Base-by-base conservation (phyloP, 2,329 filamentous ascomycete species). In the Colletotrichum cordylinicola region DNA sequence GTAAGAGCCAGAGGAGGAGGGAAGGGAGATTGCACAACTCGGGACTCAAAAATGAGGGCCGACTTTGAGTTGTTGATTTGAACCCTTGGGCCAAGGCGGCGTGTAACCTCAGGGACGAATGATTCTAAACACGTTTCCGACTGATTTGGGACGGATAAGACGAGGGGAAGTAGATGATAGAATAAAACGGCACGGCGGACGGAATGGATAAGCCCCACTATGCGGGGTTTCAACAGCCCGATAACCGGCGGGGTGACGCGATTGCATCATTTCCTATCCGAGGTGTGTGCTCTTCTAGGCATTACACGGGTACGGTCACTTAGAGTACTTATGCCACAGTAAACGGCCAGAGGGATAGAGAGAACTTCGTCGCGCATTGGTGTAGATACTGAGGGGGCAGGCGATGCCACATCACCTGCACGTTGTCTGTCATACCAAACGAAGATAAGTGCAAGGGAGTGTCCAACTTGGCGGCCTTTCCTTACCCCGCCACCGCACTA, bases 151-250 rank as follows among this genome's bases (percentile, higher is more conserved):
- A 75, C 73, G 73, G 73, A 75, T 75, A 75, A 75, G 72, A 37
- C 64, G 64, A 73, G 70, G 70, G 70, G 72, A 61, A 70, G 66
- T 15, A 56, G 39, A 68, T 21, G n/a, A 6, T 52, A 8, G 43
- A 52, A n/a, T n/a, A 52, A 52, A n/a, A 52, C 70, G 70, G 70
- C 21, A 64, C 43, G 35, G 73, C 73, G 65, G 33, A 73, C 73
- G 73, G 70, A 68, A 75, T 68, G 70, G 64, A 69, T 24, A 27
- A 52, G 70, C 70, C 64, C 73, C 72, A 75, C 73, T 31, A 15
- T 73, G 73, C 70, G 70, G 73, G 73, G 73, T 73, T 69, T 60
- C 64, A 68, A 75, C 58, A 35, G 35, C 58, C 73, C 73, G 73
- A 75, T 75, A 75, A 73, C 73, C 69, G 73, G 73, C 69, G 64